These are phyloP conservation scores for Alternaria viburni DNA, from an alignment of 2,329 filamentous ascomycete genomes.

Conservation along the genomic window DNA sequence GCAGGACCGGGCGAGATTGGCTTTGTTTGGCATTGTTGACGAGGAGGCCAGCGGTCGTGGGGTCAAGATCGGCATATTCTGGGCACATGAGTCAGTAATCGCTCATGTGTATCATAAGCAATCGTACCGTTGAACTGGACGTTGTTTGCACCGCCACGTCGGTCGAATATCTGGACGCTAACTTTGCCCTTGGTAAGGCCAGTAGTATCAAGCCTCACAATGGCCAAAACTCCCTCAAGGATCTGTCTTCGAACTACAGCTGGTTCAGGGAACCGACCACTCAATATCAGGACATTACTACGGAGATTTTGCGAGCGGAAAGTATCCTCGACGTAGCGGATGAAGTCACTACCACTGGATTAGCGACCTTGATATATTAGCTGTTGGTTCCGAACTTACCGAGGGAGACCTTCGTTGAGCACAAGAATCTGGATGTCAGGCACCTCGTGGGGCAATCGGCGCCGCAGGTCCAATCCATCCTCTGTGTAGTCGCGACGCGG, in stretches of 20 bases:
- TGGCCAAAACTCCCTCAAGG: constrained; percentile 84
- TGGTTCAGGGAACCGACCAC: constrained; percentile 75
- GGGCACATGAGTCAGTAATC: constrained; percentile 22
- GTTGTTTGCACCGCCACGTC: constrained; percentile 73
- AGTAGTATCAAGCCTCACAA: constrained; percentile 75
- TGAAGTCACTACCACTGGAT: constrained; percentile 66
- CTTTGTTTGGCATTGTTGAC: constrained; percentile 72
- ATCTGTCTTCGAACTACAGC: constrained; percentile 85
- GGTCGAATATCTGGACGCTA: constrained; percentile 83
- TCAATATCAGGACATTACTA: constrained; percentile 80
- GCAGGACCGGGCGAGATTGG: constrained; percentile 41
- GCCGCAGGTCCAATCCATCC: constrained; percentile 74
- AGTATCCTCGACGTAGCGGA: constrained; percentile 78
- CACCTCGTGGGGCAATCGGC: constrained; percentile 74
- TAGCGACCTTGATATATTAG: neutral
- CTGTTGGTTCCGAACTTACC: constrained; percentile 24
- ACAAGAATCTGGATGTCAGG: constrained; percentile 90
- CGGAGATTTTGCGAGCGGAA: constrained; percentile 76
- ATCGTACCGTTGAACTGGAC: constrained; percentile 74
- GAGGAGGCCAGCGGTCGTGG: constrained; percentile 78
- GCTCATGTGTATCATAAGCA: neutral
- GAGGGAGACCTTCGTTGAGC: constrained; percentile 68
- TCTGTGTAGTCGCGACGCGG: constrained; percentile 61
- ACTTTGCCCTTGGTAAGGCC: constrained; percentile 77
- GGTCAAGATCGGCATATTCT: constrained; percentile 85